Conservation (phyloP, 169 alveolate species). For the Hammondia hammondi region DNA sequence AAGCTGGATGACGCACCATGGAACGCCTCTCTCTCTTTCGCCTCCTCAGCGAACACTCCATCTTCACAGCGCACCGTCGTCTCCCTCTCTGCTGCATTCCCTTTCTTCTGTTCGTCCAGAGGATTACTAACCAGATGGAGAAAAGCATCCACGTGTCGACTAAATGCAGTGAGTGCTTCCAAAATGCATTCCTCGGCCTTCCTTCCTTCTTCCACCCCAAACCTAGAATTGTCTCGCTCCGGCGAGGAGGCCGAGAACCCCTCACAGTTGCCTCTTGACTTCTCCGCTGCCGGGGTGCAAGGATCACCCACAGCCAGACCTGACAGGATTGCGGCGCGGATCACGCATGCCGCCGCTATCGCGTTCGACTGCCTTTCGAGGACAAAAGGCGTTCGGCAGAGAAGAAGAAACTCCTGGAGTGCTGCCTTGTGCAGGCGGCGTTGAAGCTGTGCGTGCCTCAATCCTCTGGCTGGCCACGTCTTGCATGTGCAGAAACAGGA, state of each 20-base stretch:
- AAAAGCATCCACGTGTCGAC: neutral
- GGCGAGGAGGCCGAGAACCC: neutral
- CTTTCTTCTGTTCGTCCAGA: neutral
- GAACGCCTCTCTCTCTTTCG: neutral
- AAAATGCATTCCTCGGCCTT: neutral
- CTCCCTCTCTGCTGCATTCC: neutral
- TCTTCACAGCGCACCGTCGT: neutral
- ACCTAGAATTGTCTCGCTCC: neutral
- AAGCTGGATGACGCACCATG: neutral
- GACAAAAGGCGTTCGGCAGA: slow-evolving; percentile 25
- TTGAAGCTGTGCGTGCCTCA: slow-evolving; percentile 18
- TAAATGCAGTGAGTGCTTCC: neutral
- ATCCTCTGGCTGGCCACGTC: slow-evolving; percentile 21
- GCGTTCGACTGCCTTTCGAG: slow-evolving; percentile 13
- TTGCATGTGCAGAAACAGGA: neutral
- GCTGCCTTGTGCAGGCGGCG: slow-evolving; percentile 20
- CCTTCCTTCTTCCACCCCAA: neutral
- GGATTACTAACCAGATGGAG: neutral
- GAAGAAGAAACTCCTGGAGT: neutral
- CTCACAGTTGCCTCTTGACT: neutral
- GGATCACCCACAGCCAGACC: neutral
- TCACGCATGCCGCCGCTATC: slow-evolving; percentile 24
- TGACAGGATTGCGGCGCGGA: neutral
- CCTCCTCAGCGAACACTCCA: neutral
- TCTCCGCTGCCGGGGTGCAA: neutral